Evolutionary conservation across 495 filamentous ascomycete species (phyloP).

Genomic region (Penicillium coprophilum): DNA sequence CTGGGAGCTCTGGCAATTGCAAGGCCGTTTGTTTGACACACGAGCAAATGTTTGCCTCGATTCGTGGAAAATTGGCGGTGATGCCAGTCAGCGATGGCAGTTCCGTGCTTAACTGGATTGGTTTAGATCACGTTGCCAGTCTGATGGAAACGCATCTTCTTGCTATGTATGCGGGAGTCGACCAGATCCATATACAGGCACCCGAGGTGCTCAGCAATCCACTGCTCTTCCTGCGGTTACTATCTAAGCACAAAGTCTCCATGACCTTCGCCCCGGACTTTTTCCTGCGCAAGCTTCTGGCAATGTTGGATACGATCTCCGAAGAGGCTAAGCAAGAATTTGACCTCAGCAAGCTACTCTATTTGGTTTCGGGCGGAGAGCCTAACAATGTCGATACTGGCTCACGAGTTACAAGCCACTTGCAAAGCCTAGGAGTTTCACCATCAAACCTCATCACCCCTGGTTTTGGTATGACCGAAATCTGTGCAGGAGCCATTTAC

Average conservation of each 20-base stretch:
- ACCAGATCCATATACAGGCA: slow-evolving; percentile 46
- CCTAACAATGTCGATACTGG: slow-evolving; percentile 31
- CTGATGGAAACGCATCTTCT: slow-evolving; percentile 50
- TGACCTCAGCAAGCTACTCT: slow-evolving; percentile 25
- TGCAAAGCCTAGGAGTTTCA: slow-evolving; percentile 35
- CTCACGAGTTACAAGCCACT: slow-evolving; percentile 18
- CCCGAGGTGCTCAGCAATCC: slow-evolving; percentile 42
- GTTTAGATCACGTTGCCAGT: slow-evolving; percentile 53
- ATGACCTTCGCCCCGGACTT: slow-evolving; percentile 54
- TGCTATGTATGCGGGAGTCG: slow-evolving; percentile 36
- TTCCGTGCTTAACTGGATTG: slow-evolving; percentile 50
- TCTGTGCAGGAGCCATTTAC: slow-evolving; percentile 49
- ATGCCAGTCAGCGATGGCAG: slow-evolving; percentile 4
- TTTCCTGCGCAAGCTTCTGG: slow-evolving; percentile 31
- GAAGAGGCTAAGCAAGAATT: neutral
- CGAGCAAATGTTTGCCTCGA: slow-evolving; percentile 41
- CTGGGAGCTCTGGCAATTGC: slow-evolving; percentile 51
- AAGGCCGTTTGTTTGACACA: slow-evolving; percentile 51
- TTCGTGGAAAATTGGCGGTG: slow-evolving; percentile 37
- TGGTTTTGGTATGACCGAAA: slow-evolving; percentile 58
- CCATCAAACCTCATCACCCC: slow-evolving; percentile 40
- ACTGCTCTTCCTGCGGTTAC: slow-evolving; percentile 34
- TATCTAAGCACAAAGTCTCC: slow-evolving; percentile 39
- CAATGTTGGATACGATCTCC: neutral
- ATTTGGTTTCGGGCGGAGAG: slow-evolving; percentile 36